Base-by-base conservation (phyloP, 306 rosid species). In the Rosa chinensis region DNA sequence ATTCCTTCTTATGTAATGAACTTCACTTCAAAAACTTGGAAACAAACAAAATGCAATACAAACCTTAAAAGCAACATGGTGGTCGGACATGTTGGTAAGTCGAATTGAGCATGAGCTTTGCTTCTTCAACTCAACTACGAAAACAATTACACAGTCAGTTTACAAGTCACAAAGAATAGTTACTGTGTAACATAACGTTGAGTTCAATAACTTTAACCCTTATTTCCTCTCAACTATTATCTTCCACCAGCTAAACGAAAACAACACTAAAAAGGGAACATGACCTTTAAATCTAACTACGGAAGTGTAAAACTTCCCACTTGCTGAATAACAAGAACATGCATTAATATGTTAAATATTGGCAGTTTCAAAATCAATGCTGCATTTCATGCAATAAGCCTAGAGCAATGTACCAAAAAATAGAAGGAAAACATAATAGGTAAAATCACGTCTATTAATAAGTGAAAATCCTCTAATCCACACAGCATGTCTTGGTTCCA, bases 51-150 rank as follows among this genome's bases (percentile, higher is more conserved):
- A 79, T 80, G 69, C 25, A 43, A 71, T 35, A 71, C 43, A n/a
- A 73, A 95, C 99, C 98, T 96, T 96, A 81, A 88, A 96, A 61
- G 98, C 99, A 8, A 93, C 96, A 85, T 85, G 25, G 64, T 81
- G 75, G 17, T 82, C 14, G 56, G 98, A 90, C 62, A 37, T 84
- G 80, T 96, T 96, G 50, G 89, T 70, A 70, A 96, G 84, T 67
- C 73, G 85, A 90, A 96, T 80, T 9, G 89, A 82, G 89, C 99
- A 93, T 25, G 91, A 76, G 82, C 96, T 89, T 81, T 90, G 98
- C 87, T 93, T 96, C 96, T 78, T 93, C 85, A 88, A 76, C 78
- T 93, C 92, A 88, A 91, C 98, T 96, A 75, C 13, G 53, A 82
- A 80, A 82, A 56, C 78, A 79, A 67, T 48, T 10, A 28, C 44